Conservation (phyloP, 495 filamentous ascomycete genomes). For the Penicillium turbatum region DNA sequence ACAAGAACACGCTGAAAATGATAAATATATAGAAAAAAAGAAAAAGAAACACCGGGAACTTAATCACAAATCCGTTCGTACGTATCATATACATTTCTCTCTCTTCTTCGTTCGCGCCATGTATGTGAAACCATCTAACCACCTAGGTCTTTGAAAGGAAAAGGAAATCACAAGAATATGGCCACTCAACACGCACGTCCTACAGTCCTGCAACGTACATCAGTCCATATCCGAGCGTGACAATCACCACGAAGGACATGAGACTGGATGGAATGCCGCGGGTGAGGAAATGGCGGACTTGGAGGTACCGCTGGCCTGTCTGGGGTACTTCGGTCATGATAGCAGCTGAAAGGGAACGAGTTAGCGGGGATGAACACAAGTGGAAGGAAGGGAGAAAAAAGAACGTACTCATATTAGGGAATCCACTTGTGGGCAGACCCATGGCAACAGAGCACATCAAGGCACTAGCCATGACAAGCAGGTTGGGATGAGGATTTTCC, state of each 20-base stretch:
- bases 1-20: background rate
- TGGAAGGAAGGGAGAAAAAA: conserved; percentile 6
- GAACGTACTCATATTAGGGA: conserved; percentile 97
- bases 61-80: background rate
- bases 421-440: conserved; percentile 91
- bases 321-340: conserved; percentile 98
- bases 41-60: background rate
- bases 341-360: conserved; percentile 56
- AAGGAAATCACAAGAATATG: background rate
- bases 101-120: background rate
- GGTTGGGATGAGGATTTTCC: conserved; percentile 85
- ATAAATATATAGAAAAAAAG: no score
- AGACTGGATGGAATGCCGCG: conserved; percentile 83
- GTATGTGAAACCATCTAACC: background rate
- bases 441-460: conserved; percentile 72
- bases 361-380: conserved; percentile 19
- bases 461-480: conserved; percentile 83
- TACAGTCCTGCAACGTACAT: conserved; percentile 78
- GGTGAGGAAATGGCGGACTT: conserved; percentile 90
- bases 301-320: conserved; percentile 84
- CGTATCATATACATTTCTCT: background rate
- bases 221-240: conserved; percentile 80
- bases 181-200: background rate
- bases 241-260: conserved; percentile 73
- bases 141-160: background rate